phyloP scores from a whole-genome alignment of 192 early-diverging fungal genomes.

The Gaertneriomyces semiglobifer region DNA sequence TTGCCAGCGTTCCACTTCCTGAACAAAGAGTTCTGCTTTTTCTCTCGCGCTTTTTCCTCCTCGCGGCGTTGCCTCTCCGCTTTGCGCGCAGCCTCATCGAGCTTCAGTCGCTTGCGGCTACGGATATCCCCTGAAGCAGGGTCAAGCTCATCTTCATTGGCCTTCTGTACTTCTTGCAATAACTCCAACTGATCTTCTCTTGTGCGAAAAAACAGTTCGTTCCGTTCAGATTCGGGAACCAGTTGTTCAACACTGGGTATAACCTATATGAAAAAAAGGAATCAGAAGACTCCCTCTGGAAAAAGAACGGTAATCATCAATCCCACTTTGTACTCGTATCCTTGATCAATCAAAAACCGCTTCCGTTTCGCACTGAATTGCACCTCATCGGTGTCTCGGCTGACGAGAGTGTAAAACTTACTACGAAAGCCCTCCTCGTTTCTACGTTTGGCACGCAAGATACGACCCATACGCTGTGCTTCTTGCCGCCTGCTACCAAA shows the following conservation, averaged over 20 bases:
- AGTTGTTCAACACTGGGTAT: slow-evolving; percentile 30
- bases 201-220: slow-evolving; percentile 8
- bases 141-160: slow-evolving; percentile 2
- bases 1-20: slow-evolving; percentile 13
- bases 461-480: slow-evolving; percentile 91
- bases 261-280: slow-evolving; percentile 6
- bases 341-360: slow-evolving; percentile 97
- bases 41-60: slow-evolving; percentile 15
- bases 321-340: slow-evolving; percentile 72
- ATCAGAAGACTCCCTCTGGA: background rate
- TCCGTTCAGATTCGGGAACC: slow-evolving; percentile 14
- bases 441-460: slow-evolving; percentile 93
- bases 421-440: slow-evolving; percentile 98
- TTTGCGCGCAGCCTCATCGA: slow-evolving; percentile 12
- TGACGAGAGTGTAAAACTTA: slow-evolving; percentile 97
- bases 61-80: slow-evolving; percentile 10
- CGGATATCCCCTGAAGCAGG: slow-evolving; percentile 9
- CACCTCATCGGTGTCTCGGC: slow-evolving; percentile 97
- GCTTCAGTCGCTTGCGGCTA: slow-evolving; percentile 10
- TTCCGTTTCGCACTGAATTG: slow-evolving; percentile 94
- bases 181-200: slow-evolving; percentile 18
- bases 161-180: background rate
- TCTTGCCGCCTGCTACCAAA: slow-evolving; percentile 97
- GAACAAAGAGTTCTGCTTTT: slow-evolving; percentile 7
- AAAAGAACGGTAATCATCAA: background rate